Evolutionary conservation across 495 filamentous ascomycete genomes (phyloP).

Genomic region (Xylaria acuta): DNA sequence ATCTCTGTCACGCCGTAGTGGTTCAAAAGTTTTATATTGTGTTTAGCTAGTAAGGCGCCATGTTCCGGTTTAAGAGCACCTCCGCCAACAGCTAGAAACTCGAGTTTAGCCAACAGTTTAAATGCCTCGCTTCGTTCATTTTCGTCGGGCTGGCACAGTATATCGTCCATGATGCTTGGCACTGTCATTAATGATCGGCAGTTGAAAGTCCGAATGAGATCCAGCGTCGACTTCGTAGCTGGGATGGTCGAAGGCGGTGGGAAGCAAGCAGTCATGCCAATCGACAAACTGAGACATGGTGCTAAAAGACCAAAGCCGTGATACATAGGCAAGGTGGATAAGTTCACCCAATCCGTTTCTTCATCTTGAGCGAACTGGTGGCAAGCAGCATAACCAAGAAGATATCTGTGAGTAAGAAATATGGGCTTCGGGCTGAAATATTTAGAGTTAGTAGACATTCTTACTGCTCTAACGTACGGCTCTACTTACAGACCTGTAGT

Average conservation of each 20-base stretch:
- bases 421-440: constrained; percentile 49
- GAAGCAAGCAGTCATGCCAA: constrained; percentile 51
- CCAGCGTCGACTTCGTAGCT: constrained; percentile 37
- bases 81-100: constrained; percentile 54
- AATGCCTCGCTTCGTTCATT: constrained; percentile 29
- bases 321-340: constrained; percentile 54
- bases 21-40: constrained; percentile 43
- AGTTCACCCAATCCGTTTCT: constrained; percentile 40
- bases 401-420: constrained; percentile 48
- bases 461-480: background rate
- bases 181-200: constrained; percentile 53
- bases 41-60: constrained; percentile 29
- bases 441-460: background rate
- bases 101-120: constrained; percentile 35
- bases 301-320: constrained; percentile 53
- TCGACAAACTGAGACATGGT: constrained; percentile 45
- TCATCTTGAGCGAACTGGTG: constrained; percentile 42
- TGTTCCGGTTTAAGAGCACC: constrained; percentile 40
- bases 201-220: constrained; percentile 36
- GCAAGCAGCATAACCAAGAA: constrained; percentile 47
- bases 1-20: constrained; percentile 49
- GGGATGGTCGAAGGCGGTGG: constrained; percentile 41
- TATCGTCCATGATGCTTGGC: constrained; percentile 55
- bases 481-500: constrained; percentile 49
- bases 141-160: constrained; percentile 36